phyloP scores from a whole-genome alignment of 306 rosid genomes.

The Malus fusca region DNA sequence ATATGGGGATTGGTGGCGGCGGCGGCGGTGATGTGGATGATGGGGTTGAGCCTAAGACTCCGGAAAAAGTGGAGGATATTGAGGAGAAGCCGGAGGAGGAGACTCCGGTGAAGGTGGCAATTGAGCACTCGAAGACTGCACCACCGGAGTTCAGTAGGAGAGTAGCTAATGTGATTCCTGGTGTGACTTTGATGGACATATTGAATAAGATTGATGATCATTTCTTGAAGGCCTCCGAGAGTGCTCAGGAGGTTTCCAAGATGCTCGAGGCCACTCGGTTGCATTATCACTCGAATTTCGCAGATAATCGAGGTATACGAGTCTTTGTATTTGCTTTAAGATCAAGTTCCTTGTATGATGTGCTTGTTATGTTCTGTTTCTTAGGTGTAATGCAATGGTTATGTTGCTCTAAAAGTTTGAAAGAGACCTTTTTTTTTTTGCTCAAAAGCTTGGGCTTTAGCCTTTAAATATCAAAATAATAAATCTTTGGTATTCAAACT shows the following conservation, averaged over 20 bases:
- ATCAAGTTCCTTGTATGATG: background rate
- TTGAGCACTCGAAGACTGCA: conserved; percentile 63
- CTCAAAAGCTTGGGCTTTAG: background rate
- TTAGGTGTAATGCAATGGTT: background rate
- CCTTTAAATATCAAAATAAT: background rate
- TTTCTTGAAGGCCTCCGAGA: conserved; percentile 56
- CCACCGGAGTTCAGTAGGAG: conserved; percentile 60
- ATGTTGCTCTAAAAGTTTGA: background rate
- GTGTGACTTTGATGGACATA: conserved; percentile 47
- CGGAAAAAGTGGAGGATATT: conserved; percentile 44
- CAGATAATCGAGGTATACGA: conserved; percentile 64
- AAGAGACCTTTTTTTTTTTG: background rate
- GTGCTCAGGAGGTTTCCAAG: conserved; percentile 73
- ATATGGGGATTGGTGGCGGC: conserved; percentile 1
- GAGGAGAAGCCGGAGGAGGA: conserved; percentile 25
- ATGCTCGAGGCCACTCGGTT: conserved; percentile 87
- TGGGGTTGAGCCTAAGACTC: conserved; percentile 66
- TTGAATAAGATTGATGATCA: conserved; percentile 55
- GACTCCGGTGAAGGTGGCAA: conserved; percentile 26
- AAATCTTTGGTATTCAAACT: background rate
- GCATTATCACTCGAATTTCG: conserved; percentile 88
- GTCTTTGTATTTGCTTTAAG: background rate
- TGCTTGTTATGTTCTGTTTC: background rate
- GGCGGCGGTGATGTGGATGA: conserved; percentile 7
- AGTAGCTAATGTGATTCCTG: conserved; percentile 29